phyloP scores from a whole-genome alignment of 129 eudicot genomes.

The Daucus carota region DNA sequence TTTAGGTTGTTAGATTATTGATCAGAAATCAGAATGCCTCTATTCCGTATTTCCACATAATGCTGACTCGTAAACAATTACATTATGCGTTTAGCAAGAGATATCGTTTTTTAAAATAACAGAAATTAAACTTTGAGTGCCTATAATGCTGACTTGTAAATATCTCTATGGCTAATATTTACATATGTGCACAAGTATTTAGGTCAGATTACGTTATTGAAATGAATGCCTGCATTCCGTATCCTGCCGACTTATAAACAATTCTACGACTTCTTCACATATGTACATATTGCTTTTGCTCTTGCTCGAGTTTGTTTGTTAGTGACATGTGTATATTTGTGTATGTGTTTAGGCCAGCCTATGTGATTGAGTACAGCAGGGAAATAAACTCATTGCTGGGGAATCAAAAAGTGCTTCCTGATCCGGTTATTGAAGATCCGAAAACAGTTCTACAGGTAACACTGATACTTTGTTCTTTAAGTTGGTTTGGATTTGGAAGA shows the following conservation, averaged over 20 bases:
- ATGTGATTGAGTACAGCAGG: slow-evolving; percentile 24
- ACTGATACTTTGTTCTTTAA: not conserved
- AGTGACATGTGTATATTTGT: not conserved
- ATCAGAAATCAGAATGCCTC: not conserved
- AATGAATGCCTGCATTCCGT: not conserved
- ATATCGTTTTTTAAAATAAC: slow-evolving; percentile 47
- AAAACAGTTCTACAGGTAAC: slow-evolving; percentile 57
- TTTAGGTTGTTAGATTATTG: not conserved
- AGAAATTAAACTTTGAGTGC: slow-evolving; percentile 39
- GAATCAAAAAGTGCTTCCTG: slow-evolving; percentile 28
- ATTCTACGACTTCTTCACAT: not conserved
- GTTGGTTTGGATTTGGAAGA: not conserved
- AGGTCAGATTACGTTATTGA: slow-evolving; percentile 74
- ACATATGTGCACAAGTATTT: not conserved
- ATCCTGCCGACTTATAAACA: slow-evolving; percentile 41
- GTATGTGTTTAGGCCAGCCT: not conserved
- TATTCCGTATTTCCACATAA: not conserved
- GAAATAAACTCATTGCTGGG: slow-evolving; percentile 79
- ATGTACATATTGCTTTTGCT: slow-evolving; percentile 20
- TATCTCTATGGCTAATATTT: not conserved
- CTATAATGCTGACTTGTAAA: not conserved
- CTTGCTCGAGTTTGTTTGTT: not conserved
- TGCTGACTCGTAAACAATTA: not conserved
- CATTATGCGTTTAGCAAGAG: not conserved
- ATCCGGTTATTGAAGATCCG: slow-evolving; percentile 59